Conservation (phyloP, 371 early-diverging fungal species). For the Apophysomyces variabilis region DNA sequence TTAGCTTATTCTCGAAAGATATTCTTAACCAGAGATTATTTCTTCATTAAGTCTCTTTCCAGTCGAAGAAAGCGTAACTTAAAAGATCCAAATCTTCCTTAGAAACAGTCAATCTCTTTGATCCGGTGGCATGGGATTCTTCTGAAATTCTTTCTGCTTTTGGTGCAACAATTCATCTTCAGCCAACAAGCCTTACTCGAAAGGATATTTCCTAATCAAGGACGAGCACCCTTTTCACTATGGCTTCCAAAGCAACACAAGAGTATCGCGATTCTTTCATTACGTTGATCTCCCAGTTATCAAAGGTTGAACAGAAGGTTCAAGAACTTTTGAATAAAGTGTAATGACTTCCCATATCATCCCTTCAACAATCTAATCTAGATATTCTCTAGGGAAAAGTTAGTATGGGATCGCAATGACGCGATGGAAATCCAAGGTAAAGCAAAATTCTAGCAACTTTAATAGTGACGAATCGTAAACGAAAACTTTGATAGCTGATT, state of each 20-base stretch:
- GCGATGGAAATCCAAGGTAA: conserved; percentile 38
- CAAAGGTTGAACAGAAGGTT: conserved; percentile 47
- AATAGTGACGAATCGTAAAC: background rate
- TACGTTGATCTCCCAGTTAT: conserved; percentile 46
- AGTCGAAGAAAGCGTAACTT: too few relatives aligned
- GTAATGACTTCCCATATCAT: conserved; percentile 20
- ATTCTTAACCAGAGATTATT: too few relatives aligned
- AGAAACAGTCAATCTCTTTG: too few relatives aligned
- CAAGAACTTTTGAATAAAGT: conserved; percentile 53
- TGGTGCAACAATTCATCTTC: too few relatives aligned
- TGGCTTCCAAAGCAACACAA: conserved; percentile 54
- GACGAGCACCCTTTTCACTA: background rate
- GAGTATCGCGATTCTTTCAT: conserved; percentile 51
- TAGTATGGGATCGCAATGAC: conserved; percentile 40
- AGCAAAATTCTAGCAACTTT: background rate
- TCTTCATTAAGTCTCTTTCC: too few relatives aligned
- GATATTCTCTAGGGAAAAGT: conserved; percentile 34
- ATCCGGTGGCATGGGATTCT: too few relatives aligned
- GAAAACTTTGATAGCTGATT: conserved; percentile 35
- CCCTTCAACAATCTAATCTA: background rate
- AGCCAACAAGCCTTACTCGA: too few relatives aligned
- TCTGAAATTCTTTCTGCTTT: too few relatives aligned
- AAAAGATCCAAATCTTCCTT: too few relatives aligned
- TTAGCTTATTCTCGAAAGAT: too few relatives aligned
- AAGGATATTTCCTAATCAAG: too few relatives aligned